Evolutionary conservation across 2,329 filamentous ascomycete genomes (phyloP).

Genomic region (Sarocladium kiliense): DNA sequence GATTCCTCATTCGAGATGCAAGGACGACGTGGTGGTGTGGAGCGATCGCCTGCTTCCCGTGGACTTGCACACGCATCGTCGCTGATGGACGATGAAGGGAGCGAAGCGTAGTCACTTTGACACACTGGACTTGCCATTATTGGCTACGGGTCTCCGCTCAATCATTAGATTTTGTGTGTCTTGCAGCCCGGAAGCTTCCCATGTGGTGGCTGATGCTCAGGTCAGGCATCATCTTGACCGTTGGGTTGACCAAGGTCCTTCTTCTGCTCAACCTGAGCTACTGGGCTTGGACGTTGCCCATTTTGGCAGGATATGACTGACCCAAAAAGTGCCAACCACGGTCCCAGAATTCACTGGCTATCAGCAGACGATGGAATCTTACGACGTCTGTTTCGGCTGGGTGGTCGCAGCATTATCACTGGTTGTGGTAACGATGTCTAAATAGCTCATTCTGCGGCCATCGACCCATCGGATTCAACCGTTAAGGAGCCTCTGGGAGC

Average conservation of each 20-base stretch:
- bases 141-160: background rate
- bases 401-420: background rate
- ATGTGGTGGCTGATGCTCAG: slow-evolving; percentile 4
- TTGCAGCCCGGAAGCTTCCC: background rate
- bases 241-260: background rate
- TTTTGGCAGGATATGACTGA: background rate
- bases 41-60: background rate
- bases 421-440: background rate
- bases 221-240: background rate
- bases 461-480: background rate
- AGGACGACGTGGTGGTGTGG: background rate
- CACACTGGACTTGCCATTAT: background rate
- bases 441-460: background rate
- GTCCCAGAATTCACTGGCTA: background rate
- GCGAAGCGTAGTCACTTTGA: background rate
- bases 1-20: background rate
- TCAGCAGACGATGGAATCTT: background rate
- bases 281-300: background rate
- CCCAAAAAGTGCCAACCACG: background rate
- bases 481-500: background rate
- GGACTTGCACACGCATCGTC: background rate
- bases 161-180: background rate
- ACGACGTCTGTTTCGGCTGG: background rate
- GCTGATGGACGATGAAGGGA: background rate
- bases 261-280: background rate